phyloP scores from a whole-genome alignment of 192 early-diverging fungal genomes.

The Backusella liffmaniae region DNA sequence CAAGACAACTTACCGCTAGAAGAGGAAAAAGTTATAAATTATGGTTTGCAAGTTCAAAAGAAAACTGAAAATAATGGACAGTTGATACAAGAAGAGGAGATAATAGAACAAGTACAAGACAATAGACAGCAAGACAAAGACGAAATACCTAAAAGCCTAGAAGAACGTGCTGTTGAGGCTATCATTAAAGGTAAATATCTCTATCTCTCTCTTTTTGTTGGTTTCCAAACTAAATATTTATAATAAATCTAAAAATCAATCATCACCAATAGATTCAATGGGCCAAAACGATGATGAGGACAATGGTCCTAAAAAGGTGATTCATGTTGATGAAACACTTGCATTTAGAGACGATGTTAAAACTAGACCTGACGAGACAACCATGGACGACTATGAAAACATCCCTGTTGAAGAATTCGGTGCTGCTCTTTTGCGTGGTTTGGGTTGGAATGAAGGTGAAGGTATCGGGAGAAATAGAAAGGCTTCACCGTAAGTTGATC shows the following conservation, averaged over 20 bases:
- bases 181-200: slow-evolving; percentile 42
- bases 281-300: neutral
- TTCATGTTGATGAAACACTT: slow-evolving; percentile 47
- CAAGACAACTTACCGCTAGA: slow-evolving; percentile 11
- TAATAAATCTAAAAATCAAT: neutral
- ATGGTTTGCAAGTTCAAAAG: slow-evolving; percentile 38
- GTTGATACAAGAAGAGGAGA: neutral
- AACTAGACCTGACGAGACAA: slow-evolving; percentile 60
- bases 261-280: slow-evolving; percentile 16
- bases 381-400: slow-evolving; percentile 75
- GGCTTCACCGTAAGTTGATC: slow-evolving; percentile 18
- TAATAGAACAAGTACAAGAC: neutral
- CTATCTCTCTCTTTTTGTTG: no score
- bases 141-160: slow-evolving; percentile 30
- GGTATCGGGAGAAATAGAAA: slow-evolving; percentile 32
- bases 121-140: neutral
- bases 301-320: slow-evolving; percentile 23
- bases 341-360: slow-evolving; percentile 63
- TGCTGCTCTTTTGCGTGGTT: slow-evolving; percentile 78
- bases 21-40: slow-evolving; percentile 9
- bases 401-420: slow-evolving; percentile 92
- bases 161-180: slow-evolving; percentile 41
- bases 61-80: neutral
- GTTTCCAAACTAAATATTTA: no score
- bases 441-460: slow-evolving; percentile 84